Conservation (phyloP, 495 filamentous ascomycete species). For the Neurospora sp. region DNA sequence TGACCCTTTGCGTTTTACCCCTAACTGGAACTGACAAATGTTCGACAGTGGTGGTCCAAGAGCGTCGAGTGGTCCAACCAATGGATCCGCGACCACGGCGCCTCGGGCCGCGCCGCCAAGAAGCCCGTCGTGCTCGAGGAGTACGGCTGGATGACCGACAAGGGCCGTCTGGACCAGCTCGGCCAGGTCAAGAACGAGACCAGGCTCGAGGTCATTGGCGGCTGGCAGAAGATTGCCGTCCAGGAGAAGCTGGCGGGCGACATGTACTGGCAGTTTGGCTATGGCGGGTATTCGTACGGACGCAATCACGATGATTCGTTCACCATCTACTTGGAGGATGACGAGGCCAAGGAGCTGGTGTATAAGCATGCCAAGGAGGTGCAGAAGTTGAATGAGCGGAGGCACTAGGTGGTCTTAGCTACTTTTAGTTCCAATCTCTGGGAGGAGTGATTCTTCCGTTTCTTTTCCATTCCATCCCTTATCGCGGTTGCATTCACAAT, state of each 20-base stretch:
- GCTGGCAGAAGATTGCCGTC: constrained; percentile 49
- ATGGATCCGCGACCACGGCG: constrained; percentile 54
- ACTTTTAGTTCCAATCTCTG: not conserved
- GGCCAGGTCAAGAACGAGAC: constrained; percentile 24
- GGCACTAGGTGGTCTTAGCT: not conserved
- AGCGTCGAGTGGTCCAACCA: constrained; percentile 35
- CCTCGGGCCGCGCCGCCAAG: constrained; percentile 40
- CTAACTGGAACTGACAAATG: not conserved
- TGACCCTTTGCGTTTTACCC: not conserved
- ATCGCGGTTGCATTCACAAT: not conserved
- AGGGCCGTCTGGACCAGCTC: constrained; percentile 27
- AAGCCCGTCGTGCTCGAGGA: constrained; percentile 65
- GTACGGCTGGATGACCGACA: constrained; percentile 44
- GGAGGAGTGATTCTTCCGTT: not conserved
- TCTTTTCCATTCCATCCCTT: not conserved
- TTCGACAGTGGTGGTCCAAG: constrained; percentile 10
- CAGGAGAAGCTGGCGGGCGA: constrained; percentile 43
- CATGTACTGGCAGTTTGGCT: constrained; percentile 60
- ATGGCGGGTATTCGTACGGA: constrained; percentile 40
- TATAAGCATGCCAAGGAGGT: constrained; percentile 21
- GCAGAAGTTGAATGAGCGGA: constrained; percentile 13
- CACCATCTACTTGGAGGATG: constrained; percentile 32
- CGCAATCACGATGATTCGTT: constrained; percentile 52
- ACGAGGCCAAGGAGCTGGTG: constrained; percentile 31
- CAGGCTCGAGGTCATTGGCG: constrained; percentile 35